Base-by-base conservation (phyloP, 208 protist genomes). In the Leishmania aethiopica region DNA sequence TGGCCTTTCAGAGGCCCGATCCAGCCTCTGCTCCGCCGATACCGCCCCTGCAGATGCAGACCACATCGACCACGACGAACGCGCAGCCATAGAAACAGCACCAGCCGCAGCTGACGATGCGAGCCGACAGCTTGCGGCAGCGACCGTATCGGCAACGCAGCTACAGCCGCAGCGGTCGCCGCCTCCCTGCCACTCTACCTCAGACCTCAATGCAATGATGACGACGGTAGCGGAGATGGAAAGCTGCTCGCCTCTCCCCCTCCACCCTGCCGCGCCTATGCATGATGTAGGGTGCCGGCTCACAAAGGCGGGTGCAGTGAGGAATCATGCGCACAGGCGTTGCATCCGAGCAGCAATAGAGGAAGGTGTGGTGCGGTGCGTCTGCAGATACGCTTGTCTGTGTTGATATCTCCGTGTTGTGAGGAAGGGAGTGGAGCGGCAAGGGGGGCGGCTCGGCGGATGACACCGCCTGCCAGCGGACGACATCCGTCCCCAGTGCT, bases 1-100 rank as follows among this genome's bases (percentile, higher is more conserved):
- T 85, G 19, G 71, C 77, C n/a, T 85, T 78, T 47, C 81, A 78
- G 60, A 70, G 75, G 42, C 75, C 75, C 49, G n/a, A 32, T 8
- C 17, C 42, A 49, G 28, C 53, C n/a, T 19, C 37, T 57, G 42
- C 55, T 7, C 42, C 8, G 15, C 75, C 51, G 35, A 28, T 25
- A 42, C 47, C 3, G 2, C 28, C 49, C 28, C 49, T 25, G 15
- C 72, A 47, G 25, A 8, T 11, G 37, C 45, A 13, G 47, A 77
- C n/a, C 49, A n/a, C 40, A 4, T 59, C 81, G 22, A 5, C 40
- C 32, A 72, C 40, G 32, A 47, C 25, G 22, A 47, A 47, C 40
- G 2, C 6, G n/a, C 71, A 75, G 47, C 47, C 25, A 25, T 57
- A 75, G 47, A 32, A 75, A 37, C 3, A 57, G n/a, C 40, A 49